A percentile compares a stretch with the other conserved stretches of the same genome.
These are phyloP conservation scores for Pezicula radicicola DNA, from an alignment of 2,329 filamentous ascomycete species.

Conservation along the genomic window DNA sequence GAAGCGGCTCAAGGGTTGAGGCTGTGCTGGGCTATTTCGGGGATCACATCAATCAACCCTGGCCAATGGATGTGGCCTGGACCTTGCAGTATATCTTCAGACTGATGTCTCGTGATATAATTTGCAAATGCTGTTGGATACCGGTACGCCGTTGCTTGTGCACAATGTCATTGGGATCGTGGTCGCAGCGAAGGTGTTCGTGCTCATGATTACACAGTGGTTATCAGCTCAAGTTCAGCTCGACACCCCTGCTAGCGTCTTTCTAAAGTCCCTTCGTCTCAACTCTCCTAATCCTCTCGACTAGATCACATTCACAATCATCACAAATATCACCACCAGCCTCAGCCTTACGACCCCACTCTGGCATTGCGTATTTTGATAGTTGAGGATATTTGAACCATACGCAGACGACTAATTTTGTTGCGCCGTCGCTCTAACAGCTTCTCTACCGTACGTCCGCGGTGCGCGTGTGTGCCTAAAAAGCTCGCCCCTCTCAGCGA, in stretches of 20 bases:
- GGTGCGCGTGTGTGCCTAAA: not conserved
- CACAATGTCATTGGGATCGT: not conserved
- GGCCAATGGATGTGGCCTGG: not conserved
- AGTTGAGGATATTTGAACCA: not conserved
- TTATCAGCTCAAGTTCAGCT: too few relatives aligned
- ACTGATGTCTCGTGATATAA: not conserved
- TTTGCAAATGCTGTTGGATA: too few relatives aligned
- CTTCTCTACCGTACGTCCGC: not conserved
- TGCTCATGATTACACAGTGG: too few relatives aligned
- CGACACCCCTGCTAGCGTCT: too few relatives aligned
- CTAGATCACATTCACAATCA: not conserved
- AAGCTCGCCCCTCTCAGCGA: not conserved
- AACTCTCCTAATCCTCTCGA: not conserved
- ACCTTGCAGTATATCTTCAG: constrained; percentile 1
- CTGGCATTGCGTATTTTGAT: not conserved
- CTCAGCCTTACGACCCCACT: not conserved
- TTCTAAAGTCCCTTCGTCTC: not conserved
- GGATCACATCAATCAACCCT: not conserved
- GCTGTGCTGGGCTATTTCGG: constrained; percentile 1
- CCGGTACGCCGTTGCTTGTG: not conserved
- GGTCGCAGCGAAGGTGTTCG: too few relatives aligned
- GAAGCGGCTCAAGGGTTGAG: not conserved
- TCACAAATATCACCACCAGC: not conserved
- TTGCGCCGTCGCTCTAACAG: not conserved
- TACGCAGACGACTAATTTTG: not conserved